Conservation (phyloP, 2,329 filamentous ascomycete genomes). For the Colletotrichum camelliae region DNA sequence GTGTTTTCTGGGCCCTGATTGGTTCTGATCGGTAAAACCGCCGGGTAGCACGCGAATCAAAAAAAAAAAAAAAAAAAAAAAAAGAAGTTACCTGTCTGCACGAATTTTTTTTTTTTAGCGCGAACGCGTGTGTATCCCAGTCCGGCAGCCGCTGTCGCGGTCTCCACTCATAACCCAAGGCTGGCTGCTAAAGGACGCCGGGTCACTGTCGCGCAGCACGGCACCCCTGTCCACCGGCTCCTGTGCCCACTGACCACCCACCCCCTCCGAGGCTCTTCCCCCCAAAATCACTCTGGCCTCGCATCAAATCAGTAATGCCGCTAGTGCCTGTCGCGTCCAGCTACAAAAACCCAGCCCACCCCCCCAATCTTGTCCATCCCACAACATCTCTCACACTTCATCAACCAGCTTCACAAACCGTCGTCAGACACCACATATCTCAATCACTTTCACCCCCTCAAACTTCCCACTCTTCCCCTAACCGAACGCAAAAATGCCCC, state of each 20-base stretch:
- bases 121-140: slow-evolving; percentile 18
- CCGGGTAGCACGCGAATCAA: neutral
- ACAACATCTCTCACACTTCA: slow-evolving; percentile 50
- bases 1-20: neutral
- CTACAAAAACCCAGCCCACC: slow-evolving; percentile 65
- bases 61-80: neutral
- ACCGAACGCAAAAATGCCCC: slow-evolving; percentile 79
- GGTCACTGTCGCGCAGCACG: neutral
- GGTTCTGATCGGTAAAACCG: neutral
- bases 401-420: slow-evolving; percentile 34
- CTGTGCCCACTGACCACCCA: neutral
- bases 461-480: neutral
- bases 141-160: neutral
- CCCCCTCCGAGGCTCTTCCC: neutral
- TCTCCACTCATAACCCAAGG: neutral
- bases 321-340: slow-evolving; percentile 57
- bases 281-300: slow-evolving; percentile 32
- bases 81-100: slow-evolving; percentile 9
- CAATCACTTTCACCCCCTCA: slow-evolving; percentile 5
- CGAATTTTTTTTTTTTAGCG: slow-evolving; percentile 27
- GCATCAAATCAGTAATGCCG: slow-evolving; percentile 61
- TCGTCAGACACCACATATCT: slow-evolving; percentile 24
- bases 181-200: neutral
- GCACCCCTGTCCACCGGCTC: neutral
- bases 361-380: slow-evolving; percentile 51